Evolutionary conservation across 192 early-diverging fungal genomes (phyloP).

Genomic region (Phycomyces nitens): DNA sequence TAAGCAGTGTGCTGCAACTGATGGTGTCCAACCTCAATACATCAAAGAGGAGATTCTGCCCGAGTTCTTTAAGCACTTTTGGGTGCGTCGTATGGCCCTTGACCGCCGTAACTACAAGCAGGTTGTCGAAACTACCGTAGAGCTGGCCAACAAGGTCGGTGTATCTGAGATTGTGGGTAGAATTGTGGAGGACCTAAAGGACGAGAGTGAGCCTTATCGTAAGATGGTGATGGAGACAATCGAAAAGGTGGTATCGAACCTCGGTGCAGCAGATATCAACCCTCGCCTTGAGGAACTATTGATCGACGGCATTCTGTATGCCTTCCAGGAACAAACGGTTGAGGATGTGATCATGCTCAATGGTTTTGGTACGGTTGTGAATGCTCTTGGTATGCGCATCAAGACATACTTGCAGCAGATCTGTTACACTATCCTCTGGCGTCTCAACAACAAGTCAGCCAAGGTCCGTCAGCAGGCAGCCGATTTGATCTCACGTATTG

Average conservation of each 20-base stretch:
- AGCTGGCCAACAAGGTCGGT: slow-evolving; percentile 89
- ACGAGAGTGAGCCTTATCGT: slow-evolving; percentile 89
- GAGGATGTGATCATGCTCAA: slow-evolving; percentile 91
- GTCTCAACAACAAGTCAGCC: slow-evolving; percentile 94
- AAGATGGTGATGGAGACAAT: slow-evolving; percentile 99
- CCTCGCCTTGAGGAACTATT: slow-evolving; percentile 88
- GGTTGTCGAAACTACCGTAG: slow-evolving; percentile 95
- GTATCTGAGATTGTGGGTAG: slow-evolving; percentile 84
- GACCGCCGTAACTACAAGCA: slow-evolving; percentile 91
- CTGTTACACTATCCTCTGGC: slow-evolving; percentile 91
- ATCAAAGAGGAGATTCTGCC: slow-evolving; percentile 90
- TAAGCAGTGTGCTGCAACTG: slow-evolving; percentile 92
- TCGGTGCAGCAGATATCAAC: slow-evolving; percentile 92
- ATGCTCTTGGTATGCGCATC: slow-evolving; percentile 82
- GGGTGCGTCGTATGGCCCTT: slow-evolving; percentile 96
- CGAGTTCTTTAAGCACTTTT: slow-evolving; percentile 95
- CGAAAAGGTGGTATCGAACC: slow-evolving; percentile 66
- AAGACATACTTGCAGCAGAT: slow-evolving; percentile 94
- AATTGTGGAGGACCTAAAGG: slow-evolving; percentile 91
- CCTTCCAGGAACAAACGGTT: slow-evolving; percentile 98
- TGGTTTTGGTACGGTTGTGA: slow-evolving; percentile 94
- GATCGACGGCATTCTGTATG: slow-evolving; percentile 95
- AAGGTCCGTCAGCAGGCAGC: slow-evolving; percentile 97
- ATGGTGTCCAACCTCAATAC: slow-evolving; percentile 83
- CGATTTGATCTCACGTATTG: slow-evolving; percentile 91